Conservation (phyloP, 2,329 filamentous ascomycete species). For the Aciculosporium take region DNA sequence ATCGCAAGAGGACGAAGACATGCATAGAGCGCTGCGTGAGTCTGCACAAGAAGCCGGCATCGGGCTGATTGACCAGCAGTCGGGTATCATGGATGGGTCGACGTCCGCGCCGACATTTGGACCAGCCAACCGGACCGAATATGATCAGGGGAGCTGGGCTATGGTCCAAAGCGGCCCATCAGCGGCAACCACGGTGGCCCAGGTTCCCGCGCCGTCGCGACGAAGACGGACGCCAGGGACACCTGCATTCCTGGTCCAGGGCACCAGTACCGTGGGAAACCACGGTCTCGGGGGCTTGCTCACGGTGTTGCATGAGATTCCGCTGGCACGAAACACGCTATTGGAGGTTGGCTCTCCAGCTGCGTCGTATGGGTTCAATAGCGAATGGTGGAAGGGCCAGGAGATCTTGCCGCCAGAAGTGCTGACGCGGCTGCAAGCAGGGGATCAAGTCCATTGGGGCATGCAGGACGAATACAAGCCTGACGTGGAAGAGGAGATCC, state of each 20-base stretch:
- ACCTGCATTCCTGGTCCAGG: slow-evolving; percentile 38
- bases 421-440: slow-evolving; percentile 19
- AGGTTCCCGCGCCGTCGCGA: slow-evolving; percentile 21
- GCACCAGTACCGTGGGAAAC: slow-evolving; percentile 15
- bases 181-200: slow-evolving; percentile 11
- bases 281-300: slow-evolving; percentile 39
- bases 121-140: slow-evolving; percentile 41
- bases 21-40: slow-evolving; percentile 40
- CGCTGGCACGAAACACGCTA: slow-evolving; percentile 40
- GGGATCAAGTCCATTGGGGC: slow-evolving; percentile 17
- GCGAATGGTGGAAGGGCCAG: slow-evolving; percentile 48
- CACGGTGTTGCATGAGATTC: slow-evolving; percentile 46
- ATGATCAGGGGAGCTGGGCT: slow-evolving; percentile 43
- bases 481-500: slow-evolving; percentile 38
- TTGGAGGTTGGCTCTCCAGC: slow-evolving; percentile 28
- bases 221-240: slow-evolving; percentile 26
- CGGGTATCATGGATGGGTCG: slow-evolving; percentile 30
- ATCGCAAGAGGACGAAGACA: slow-evolving; percentile 39
- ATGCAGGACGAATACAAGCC: slow-evolving; percentile 17
- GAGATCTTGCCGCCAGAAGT: slow-evolving; percentile 29
- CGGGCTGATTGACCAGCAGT: slow-evolving; percentile 30
- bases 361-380: slow-evolving; percentile 38
- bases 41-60: slow-evolving; percentile 40
- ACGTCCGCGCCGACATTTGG: slow-evolving; percentile 36
- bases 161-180: slow-evolving; percentile 33